Conservation (phyloP, 73 alveolate genomes). For the Paramecium sonneborni region DNA sequence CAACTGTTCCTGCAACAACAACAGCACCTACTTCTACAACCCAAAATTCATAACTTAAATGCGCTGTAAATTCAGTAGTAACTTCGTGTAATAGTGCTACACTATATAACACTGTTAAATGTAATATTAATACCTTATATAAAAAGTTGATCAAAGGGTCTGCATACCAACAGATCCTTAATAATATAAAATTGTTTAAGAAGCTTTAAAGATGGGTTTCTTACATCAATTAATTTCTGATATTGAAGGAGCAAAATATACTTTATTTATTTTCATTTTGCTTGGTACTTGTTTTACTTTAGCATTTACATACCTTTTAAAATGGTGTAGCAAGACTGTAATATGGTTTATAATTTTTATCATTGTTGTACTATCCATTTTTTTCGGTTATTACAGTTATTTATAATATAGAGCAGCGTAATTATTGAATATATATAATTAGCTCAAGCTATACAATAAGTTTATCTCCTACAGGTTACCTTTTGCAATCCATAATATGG, state of each 20-base stretch:
- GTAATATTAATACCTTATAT: neutral
- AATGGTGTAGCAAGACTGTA: slow-evolving; percentile 35
- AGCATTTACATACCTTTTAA: neutral
- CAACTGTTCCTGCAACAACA: slow-evolving; percentile 11
- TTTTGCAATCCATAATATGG: neutral
- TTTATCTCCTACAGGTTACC: neutral
- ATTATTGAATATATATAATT: neutral
- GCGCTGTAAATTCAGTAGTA: slow-evolving; percentile 36
- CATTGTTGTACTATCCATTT: neutral
- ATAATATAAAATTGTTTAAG: neutral
- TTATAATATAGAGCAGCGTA: neutral
- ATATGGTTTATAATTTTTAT: slow-evolving; percentile 9
- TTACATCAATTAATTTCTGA: neutral
- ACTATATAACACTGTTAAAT: neutral
- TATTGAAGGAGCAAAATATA: neutral
- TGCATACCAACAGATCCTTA: slow-evolving; percentile 19
- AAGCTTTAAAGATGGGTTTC: slow-evolving; percentile 30
- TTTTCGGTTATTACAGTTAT: slow-evolving; percentile 34
- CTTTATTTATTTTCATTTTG: neutral
- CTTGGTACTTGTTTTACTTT: neutral
- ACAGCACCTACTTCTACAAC: neutral
- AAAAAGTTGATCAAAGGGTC: slow-evolving; percentile 22
- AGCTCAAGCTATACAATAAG: neutral
- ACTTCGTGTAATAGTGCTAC: neutral
- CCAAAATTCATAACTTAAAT: neutral